These are phyloP conservation scores for Neurospora sp. DNA, from an alignment of 495 filamentous ascomycete species.

Conservation along the genomic window DNA sequence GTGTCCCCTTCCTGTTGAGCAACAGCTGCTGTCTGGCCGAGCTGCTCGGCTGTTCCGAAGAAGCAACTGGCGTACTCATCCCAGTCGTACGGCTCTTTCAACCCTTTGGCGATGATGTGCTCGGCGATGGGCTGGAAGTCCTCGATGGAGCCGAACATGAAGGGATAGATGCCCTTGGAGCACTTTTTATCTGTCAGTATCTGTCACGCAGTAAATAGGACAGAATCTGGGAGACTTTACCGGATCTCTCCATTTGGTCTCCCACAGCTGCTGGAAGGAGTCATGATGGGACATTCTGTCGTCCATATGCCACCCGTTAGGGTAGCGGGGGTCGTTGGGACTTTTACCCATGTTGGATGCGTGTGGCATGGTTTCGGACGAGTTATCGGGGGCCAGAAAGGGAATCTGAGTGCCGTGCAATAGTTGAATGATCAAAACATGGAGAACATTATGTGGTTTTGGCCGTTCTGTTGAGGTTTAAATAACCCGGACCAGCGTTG, in stretches of 20 bases:
- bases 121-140: constrained; percentile 60
- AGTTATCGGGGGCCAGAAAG: neutral
- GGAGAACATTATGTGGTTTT: neutral
- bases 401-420: neutral
- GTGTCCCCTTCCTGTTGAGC: constrained; percentile 32
- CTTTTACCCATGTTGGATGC: neutral
- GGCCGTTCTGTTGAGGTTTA: neutral
- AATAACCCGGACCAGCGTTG: neutral
- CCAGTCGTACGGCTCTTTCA: constrained; percentile 33
- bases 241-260: constrained; percentile 62
- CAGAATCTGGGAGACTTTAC: constrained; percentile 20
- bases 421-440: neutral
- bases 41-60: constrained; percentile 45
- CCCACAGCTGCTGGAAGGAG: constrained; percentile 59
- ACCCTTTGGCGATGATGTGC: constrained; percentile 34
- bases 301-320: neutral
- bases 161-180: constrained; percentile 58
- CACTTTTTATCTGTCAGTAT: constrained; percentile 3
- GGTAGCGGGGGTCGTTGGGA: neutral
- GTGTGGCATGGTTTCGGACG: neutral
- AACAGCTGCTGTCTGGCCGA: constrained; percentile 36
- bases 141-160: constrained; percentile 52
- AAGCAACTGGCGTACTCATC: constrained; percentile 54
- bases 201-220: neutral
- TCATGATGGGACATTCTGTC: constrained; percentile 40